Base-by-base conservation (phyloP, 2,329 filamentous ascomycete species). In the Clonostachys sp. region DNA sequence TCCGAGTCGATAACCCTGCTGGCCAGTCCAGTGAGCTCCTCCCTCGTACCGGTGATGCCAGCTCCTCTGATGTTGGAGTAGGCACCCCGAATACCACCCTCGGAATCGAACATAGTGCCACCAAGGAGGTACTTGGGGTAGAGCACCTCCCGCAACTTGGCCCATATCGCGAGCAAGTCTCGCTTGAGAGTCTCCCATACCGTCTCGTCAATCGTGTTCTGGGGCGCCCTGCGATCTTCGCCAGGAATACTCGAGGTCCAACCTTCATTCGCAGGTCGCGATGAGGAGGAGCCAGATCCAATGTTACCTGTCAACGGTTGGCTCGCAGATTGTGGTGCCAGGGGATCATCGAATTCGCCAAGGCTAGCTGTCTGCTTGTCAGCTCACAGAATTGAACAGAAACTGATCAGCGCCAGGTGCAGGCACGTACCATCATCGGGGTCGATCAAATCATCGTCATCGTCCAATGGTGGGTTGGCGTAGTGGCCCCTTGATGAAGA, bases 181-280 rank as follows among this genome's bases (percentile, higher is more conserved):
- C 94, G 86, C 45, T 88, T 89, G 51, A 99, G 75, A n/a, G 94
- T 99, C 41, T 92, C 89, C 94, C 94, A 99, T 39, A 99, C 94
- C 2, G 84, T 86, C 72, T 99, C 94, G 67, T 99, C 94, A 66
- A 99, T 95, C 42, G 94, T 99, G 71, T 95, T 95, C 55, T 86
- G 84, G 8, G 91, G 82, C 14, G 94, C 91, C 53, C 87, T 81
- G 47, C 94, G 87, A 72, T 99, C 94, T 68, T 97, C 92, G 55
- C 94, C 94, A 3, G 87, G 86, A 61, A 99, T 95, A 49, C 84
- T 84, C 18, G 89, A 94, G 24, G 91, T 96, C 67, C 92, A 95
- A 61, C 78, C 83, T 64, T 92, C 84, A 58, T 91, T 84, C 49
- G 89, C 76, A 45, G 66, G 69, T 14, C 70, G 69, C 17, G 73